These are phyloP conservation scores for Colletotrichum theobromicola DNA, from an alignment of 2,329 filamentous ascomycete species.

Conservation along the genomic window DNA sequence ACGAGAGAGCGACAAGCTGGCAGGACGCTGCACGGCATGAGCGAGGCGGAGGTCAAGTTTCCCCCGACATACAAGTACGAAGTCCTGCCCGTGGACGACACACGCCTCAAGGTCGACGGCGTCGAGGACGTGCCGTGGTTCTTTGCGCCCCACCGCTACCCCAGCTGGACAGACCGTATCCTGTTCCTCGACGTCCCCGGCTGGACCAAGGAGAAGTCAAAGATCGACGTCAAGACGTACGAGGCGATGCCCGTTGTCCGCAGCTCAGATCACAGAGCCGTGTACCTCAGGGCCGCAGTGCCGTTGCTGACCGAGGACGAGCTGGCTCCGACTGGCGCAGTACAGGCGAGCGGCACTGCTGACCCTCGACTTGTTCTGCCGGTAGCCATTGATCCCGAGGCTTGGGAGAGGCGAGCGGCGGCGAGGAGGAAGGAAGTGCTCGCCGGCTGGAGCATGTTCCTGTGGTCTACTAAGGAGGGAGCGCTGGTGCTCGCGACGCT, in stretches of 20 bases:
- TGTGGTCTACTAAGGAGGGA: slow-evolving; percentile 59
- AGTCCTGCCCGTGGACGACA: slow-evolving; percentile 40
- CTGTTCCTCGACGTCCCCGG: slow-evolving; percentile 72
- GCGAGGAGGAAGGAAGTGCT: slow-evolving; percentile 51
- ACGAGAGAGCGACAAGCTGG: slow-evolving; percentile 71
- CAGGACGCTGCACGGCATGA: slow-evolving; percentile 77
- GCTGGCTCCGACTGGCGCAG: slow-evolving; percentile 39
- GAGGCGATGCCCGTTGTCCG: slow-evolving; percentile 76
- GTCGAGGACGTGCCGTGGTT: slow-evolving; percentile 58
- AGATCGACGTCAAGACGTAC: slow-evolving; percentile 68
- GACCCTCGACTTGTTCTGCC: slow-evolving; percentile 54
- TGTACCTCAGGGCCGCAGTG: slow-evolving; percentile 73
- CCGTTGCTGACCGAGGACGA: slow-evolving; percentile 57
- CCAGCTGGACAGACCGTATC: slow-evolving; percentile 92
- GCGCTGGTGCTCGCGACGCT: slow-evolving; percentile 49
- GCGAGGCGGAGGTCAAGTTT: slow-evolving; percentile 77
- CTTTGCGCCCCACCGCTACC: slow-evolving; percentile 85
- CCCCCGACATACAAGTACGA: slow-evolving; percentile 95
- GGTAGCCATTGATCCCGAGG: slow-evolving; percentile 57
- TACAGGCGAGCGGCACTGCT: neutral
- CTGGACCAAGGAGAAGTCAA: slow-evolving; percentile 47
- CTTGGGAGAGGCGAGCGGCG: slow-evolving; percentile 56
- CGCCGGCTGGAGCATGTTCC: slow-evolving; percentile 59
- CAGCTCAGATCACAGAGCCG: slow-evolving; percentile 88
- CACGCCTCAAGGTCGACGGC: slow-evolving; percentile 21